These are phyloP conservation scores for Penicillium psychrosexuale DNA, from an alignment of 2,329 filamentous ascomycete genomes.

Conservation along the genomic window DNA sequence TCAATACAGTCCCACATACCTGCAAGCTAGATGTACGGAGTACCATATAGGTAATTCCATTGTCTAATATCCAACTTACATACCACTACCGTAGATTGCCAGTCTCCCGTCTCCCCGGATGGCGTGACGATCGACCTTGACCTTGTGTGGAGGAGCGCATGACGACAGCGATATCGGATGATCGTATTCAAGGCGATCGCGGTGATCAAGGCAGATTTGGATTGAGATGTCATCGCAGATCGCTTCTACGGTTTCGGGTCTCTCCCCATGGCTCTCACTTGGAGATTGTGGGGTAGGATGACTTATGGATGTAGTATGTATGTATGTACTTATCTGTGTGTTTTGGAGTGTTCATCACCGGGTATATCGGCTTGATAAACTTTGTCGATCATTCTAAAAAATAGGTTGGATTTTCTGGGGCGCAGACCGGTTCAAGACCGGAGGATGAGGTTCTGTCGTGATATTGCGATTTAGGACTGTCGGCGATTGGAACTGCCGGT, in stretches of 20 bases:
- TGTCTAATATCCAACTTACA: no score
- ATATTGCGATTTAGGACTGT: background rate
- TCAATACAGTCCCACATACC: background rate
- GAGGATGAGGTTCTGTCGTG: background rate
- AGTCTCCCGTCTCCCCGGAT: slow-evolving; percentile 3
- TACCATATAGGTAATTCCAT: background rate
- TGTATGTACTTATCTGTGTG: background rate
- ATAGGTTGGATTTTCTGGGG: background rate
- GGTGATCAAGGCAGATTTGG: slow-evolving; percentile 1
- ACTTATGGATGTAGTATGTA: background rate
- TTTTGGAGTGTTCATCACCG: slow-evolving; percentile 12
- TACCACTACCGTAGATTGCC: background rate
- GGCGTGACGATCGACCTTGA: slow-evolving; percentile 11
- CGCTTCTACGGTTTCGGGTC: background rate
- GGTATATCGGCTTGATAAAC: slow-evolving; percentile 9
- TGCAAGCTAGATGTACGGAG: background rate
- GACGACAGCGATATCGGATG: slow-evolving; percentile 21
- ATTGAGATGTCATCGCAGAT: slow-evolving; percentile 11
- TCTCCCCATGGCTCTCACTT: slow-evolving; percentile 3
- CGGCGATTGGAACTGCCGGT: background rate
- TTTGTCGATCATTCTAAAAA: slow-evolving; percentile 10
- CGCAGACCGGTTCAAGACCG: background rate
- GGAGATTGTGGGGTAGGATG: slow-evolving; percentile 14
- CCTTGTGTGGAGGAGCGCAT: background rate
- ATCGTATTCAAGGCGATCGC: slow-evolving; percentile 2